Conservation (phyloP, 108 stramenopile species). For the Nitzschia inconspicua region DNA sequence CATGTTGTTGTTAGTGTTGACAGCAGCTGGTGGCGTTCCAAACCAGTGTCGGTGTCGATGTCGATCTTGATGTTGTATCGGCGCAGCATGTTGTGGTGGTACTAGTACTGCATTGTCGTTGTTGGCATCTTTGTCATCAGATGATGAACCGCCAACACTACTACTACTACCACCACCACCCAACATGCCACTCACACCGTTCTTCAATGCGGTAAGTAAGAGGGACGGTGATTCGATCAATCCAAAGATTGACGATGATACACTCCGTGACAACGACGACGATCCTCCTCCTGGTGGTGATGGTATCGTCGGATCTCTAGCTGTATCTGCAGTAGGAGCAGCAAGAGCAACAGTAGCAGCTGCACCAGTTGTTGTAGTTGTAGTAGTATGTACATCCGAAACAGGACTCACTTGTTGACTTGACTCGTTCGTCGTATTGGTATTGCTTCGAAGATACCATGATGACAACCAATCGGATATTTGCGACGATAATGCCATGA, state of each 20-base stretch:
- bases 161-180: background rate
- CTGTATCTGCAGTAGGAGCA: background rate
- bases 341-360: background rate
- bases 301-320: background rate
- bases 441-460: slow-evolving; percentile 18
- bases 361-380: background rate
- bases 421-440: background rate
- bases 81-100: background rate
- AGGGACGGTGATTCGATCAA: slow-evolving; percentile 27
- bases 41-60: background rate
- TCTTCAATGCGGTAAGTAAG: slow-evolving; percentile 21
- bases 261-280: slow-evolving; percentile 17
- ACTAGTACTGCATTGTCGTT: background rate
- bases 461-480: slow-evolving; percentile 52
- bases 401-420: too few relatives aligned
- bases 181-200: slow-evolving; percentile 20
- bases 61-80: background rate
- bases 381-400: too few relatives aligned
- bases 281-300: background rate
- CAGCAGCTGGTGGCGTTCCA: background rate
- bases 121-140: slow-evolving; percentile 6
- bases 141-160: too few relatives aligned
- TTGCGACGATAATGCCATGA: slow-evolving; percentile 29
- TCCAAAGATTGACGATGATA: slow-evolving; percentile 23
- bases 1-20: slow-evolving; percentile 2